Evolutionary conservation across 441 rosid species (phyloP).

Genomic region (Metrosideros polymorpha): DNA sequence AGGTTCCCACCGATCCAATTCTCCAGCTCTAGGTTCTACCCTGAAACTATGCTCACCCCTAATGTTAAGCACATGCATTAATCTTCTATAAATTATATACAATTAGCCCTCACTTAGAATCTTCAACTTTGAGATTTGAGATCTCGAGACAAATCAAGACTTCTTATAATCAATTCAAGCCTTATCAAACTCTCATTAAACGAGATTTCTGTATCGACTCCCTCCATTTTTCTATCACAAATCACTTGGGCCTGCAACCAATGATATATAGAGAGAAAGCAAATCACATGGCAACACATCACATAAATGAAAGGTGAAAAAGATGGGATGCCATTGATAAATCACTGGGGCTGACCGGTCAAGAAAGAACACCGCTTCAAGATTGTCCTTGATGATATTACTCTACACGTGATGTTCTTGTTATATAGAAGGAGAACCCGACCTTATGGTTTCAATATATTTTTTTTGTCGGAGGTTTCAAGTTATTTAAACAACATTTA

Average conservation of each 20-base stretch:
- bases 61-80: not conserved
- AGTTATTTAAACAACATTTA: not conserved
- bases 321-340: not conserved
- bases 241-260: not conserved
- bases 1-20: too few species aligned
- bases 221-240: not conserved
- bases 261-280: not conserved
- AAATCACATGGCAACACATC: not conserved
- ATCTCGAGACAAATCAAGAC: not conserved
- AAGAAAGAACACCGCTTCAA: not conserved
- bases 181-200: not conserved
- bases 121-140: not conserved
- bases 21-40: too few species aligned
- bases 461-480: too few species aligned
- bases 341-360: not conserved
- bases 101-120: not conserved
- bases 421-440: not conserved
- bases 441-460: too few species aligned
- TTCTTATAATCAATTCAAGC: not conserved
- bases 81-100: not conserved
- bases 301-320: not conserved
- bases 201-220: not conserved
- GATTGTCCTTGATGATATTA: not conserved
- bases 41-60: too few species aligned
- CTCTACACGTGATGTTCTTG: not conserved